Evolutionary conservation across 768 basidiomycete species (phyloP), one percentile per base, ranked within the genome.

Genomic region (Termitomyces sp.): DNA sequence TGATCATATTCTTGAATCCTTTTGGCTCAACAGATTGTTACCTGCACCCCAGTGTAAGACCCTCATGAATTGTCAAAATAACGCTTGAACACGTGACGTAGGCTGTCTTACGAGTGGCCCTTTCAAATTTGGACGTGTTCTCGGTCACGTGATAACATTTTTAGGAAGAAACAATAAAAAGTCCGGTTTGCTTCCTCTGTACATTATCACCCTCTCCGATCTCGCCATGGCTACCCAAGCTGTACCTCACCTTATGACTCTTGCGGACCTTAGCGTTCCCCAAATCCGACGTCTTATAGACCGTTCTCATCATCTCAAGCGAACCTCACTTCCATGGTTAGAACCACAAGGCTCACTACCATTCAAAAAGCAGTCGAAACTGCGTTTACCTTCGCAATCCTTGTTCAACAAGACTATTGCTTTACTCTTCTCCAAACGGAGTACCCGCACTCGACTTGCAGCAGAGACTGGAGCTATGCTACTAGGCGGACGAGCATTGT

Each of bases 401-500:
- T 80, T 94, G 4, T 87, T 86, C 70, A 86, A 84, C 70, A 94
- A 96, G 74, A 86, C 91, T 0, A 82, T 98, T 62, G 96, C 96
- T 0, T 76, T 98, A 58, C 73, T 98, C 43, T 98, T 99, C 74
- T 88, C 88, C 2, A 99, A 99, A 71, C 86, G 96, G 42, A 93
- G 91, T 69, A 98, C 96, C 0, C 85, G 96, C 48, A 99, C 97
- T 0, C 85, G 97, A 12, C 74, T 98, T 7, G 83, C 94, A 2
- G 88, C 90, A 8, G 96, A 99, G 77, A 96, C 94, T 0, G 85
- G 92, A 31, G 76, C 90, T 0, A 70, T 79, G 1, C 74, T 94
- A 12, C 83, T 99, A 0, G 96, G 96, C 20, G 97, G 95, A 5
- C 86, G 87, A 8, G 87, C 96, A 0, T 81, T 98, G 66, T 99